Evolutionary conservation across 2,329 filamentous ascomycete genomes (phyloP), one percentile per base, ranked within the genome.

Genomic region (Nothopassalora personata): DNA sequence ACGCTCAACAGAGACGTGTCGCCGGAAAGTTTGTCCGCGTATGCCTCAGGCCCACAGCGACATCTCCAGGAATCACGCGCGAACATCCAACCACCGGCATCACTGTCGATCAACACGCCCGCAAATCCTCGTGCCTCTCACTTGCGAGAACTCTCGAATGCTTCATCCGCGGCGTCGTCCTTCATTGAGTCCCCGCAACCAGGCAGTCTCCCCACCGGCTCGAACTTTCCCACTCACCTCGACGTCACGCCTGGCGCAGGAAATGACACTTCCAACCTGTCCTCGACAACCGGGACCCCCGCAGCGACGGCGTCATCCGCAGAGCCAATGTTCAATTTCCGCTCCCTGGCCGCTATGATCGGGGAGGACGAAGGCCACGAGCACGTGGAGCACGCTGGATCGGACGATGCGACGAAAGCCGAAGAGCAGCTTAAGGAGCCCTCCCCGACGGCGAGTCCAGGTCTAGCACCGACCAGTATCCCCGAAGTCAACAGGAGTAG

Each of bases 271-370:
- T 61, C 56, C 27, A 50, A 60, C 56, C 78, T 77, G 57, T 52
- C 49, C 2, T 52, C 46, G 51, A 33, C 57, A 39, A 30, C 61
- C 9, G 71, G 69, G 45, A 74, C 77, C 6, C 81, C 82, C 27
- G 43, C 39, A 77, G 80, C 4, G 79, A 80, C 13, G 75, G 76
- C 64, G 81, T 78, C 56, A 68, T 78, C 4, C 80, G 81, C 49
- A 77, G 92, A 97, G 70, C 85, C 91, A 3, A 85, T 96, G 83
- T 94, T 96, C 75, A 97, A 96, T 73, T 97, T 97, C 71, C 82
- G 86, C 57, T 96, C 91, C 66, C 77, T 97, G 23, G 89, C 90
- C 1, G 89, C 90, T 62, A 90, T 95, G 72, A 89, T 97, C 31
- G 89, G 87, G 0, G 85, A 82, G 43, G 81, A 86, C 53, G 83